Evolutionary conservation across 169 alveolate genomes (phyloP).

Genomic region (Eimeria zaria): DNA sequence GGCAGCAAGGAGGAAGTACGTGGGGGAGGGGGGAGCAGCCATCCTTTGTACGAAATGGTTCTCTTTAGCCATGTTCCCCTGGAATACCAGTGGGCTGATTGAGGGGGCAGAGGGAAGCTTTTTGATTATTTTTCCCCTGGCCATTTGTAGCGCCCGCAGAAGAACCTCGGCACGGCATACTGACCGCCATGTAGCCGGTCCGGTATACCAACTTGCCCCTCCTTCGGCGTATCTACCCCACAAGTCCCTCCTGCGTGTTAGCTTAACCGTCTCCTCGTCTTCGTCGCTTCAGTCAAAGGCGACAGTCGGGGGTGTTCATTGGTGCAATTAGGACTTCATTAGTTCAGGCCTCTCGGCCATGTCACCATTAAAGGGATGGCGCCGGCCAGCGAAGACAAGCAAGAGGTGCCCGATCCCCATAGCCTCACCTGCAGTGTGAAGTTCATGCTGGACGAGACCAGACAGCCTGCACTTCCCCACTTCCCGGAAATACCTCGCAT

Average conservation of each 20-base stretch:
- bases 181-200: neutral
- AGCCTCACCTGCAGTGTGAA: constrained; percentile 56
- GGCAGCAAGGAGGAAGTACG: constrained; percentile 40
- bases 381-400: constrained; percentile 72
- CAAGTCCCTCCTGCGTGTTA: constrained; percentile 41
- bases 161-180: constrained; percentile 70
- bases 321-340: constrained; percentile 40
- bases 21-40: constrained; percentile 29
- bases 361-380: constrained; percentile 61
- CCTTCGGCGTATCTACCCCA: neutral
- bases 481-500: neutral
- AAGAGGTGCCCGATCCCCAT: constrained; percentile 44
- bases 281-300: constrained; percentile 24
- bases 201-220: neutral
- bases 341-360: constrained; percentile 67
- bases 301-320: constrained; percentile 63
- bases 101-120: constrained; percentile 79
- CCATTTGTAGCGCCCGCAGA: constrained; percentile 16
- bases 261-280: constrained; percentile 41
- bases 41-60: constrained; percentile 4
- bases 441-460: constrained; percentile 52
- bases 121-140: constrained; percentile 53
- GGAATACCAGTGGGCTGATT: constrained; percentile 25
- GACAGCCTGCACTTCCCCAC: constrained; percentile 23
- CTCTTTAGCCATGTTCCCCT: constrained; percentile 56